Evolutionary conservation across 1,284 basidiomycete genomes (phyloP).

Genomic region (Fistulina hepatica): DNA sequence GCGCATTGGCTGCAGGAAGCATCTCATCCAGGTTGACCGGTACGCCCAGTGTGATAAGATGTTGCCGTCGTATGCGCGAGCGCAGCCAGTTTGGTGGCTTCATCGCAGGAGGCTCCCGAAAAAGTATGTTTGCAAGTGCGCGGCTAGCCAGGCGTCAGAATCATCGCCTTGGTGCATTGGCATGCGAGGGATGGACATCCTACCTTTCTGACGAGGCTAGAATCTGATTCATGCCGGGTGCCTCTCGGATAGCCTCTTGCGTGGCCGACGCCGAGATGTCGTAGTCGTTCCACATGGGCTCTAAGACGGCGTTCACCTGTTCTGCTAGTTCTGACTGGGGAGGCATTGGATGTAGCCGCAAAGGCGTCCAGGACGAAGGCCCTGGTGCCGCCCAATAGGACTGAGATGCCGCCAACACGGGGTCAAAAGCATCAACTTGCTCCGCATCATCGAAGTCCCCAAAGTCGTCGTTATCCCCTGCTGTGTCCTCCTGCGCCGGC

Average conservation of each 20-base stretch:
- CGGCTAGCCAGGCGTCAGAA: conserved; percentile 45
- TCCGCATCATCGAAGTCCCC: conserved; percentile 73
- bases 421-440: conserved; percentile 20
- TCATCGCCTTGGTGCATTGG: no score
- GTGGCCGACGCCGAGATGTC: conserved; percentile 44
- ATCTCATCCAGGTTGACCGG: conserved; percentile 92
- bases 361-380: conserved; percentile 47
- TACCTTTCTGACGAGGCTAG: conserved; percentile 68
- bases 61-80: conserved; percentile 78
- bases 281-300: conserved; percentile 46
- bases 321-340: conserved; percentile 43
- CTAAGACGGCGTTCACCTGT: conserved; percentile 57
- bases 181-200: conserved; percentile 11
- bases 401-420: conserved; percentile 10
- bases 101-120: conserved; percentile 52
- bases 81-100: conserved; percentile 87
- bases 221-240: conserved; percentile 70
- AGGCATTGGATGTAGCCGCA: conserved; percentile 57
- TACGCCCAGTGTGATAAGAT: conserved; percentile 81
- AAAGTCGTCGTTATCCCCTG: conserved; percentile 63
- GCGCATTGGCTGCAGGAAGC: conserved; percentile 60
- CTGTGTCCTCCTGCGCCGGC: conserved; percentile 36
- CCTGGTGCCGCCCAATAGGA: conserved; percentile 28
- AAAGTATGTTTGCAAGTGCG: conserved; percentile 58
- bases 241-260: conserved; percentile 67